Base-by-base conservation (phyloP, 768 basidiomycete species). In the Leccinum truebloodii region DNA sequence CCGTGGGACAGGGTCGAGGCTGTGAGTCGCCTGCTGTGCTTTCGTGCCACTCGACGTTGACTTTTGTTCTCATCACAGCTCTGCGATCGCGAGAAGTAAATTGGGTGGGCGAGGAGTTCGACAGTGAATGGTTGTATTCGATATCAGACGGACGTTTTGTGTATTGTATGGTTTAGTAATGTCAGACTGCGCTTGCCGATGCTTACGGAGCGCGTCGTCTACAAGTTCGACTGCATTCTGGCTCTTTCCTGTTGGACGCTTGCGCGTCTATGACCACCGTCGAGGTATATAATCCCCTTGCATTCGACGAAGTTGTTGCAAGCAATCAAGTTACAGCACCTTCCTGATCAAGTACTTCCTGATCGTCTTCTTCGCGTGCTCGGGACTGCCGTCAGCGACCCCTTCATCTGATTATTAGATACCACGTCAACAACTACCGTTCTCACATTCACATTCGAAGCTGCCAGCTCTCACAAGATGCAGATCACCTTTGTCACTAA, bases 401-500 rank as follows among this genome's bases (percentile, higher is more conserved):
- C 20, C 35, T 37, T 22, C 28, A 50, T 16, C 28, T 28, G 58
- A 61, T 59, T 30, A 65, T 68, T 63, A 46, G 13, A 56, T 51
- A 59, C 52, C n/a, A 48, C 61, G 56, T 49, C 16, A 32, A 37
- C 14, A 28, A 20, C 34, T 0, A 34, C 12, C 57, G 16, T 10
- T 26, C 58, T 58, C 26, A 30, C 58, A 60, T 50, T 20, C 59
- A 16, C 51, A 52, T 28, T 12, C 48, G 20, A 55, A 34, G n/a
- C 55, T 16, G 32, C n/a, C 30, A 28, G 22, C 22, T 6, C 22
- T 12, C n/a, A 49, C 34, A 61, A 28, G n/a, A 53, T 92, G 90
- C 78, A 84, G 66, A 74, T 92, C 58, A 91, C 89, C 2, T 90
- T 92, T 69, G 75, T 86, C 49, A 89, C 79, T 53, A 90, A 92